phyloP scores from a whole-genome alignment of 306 rosid genomes.

The barrel medic (Medicago truncatula) region DNA sequence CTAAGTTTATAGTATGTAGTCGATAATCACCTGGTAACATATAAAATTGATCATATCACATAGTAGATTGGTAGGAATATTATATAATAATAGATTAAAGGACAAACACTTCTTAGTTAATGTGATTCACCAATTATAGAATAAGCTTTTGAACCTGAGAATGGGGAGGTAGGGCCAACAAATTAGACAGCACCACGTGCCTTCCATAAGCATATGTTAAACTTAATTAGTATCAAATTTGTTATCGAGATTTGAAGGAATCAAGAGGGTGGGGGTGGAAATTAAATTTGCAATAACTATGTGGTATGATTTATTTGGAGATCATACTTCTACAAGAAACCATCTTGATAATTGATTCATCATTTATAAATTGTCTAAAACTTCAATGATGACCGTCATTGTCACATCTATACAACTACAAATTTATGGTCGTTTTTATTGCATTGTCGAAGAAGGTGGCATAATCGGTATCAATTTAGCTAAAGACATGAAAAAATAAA shows the following conservation, averaged over 20 bases:
- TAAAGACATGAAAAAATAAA: too few species aligned
- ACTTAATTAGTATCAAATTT: slow-evolving; percentile 4
- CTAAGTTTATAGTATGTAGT: neutral
- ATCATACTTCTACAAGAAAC: too few species aligned
- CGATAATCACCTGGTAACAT: slow-evolving; percentile 12
- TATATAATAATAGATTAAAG: neutral
- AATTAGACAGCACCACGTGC: slow-evolving; percentile 63
- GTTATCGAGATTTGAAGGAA: slow-evolving; percentile 32
- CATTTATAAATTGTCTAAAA: neutral
- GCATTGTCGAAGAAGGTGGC: too few species aligned
- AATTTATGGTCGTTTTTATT: too few species aligned
- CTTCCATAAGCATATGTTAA: slow-evolving; percentile 42
- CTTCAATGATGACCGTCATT: neutral
- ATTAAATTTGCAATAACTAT: slow-evolving; percentile 15
- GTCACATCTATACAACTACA: neutral
- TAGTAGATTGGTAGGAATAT: neutral
- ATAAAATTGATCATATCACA: neutral
- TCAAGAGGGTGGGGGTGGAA: neutral
- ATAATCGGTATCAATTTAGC: too few species aligned
- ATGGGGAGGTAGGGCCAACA: slow-evolving; percentile 42
- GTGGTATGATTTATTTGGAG: slow-evolving; percentile 43
- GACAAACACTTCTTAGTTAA: neutral
- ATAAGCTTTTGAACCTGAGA: slow-evolving; percentile 34
- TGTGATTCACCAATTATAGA: slow-evolving; percentile 14
- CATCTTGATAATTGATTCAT: too few species aligned